Conservation (phyloP, 1,284 basidiomycete species). For the Schizophyllum commune region DNA sequence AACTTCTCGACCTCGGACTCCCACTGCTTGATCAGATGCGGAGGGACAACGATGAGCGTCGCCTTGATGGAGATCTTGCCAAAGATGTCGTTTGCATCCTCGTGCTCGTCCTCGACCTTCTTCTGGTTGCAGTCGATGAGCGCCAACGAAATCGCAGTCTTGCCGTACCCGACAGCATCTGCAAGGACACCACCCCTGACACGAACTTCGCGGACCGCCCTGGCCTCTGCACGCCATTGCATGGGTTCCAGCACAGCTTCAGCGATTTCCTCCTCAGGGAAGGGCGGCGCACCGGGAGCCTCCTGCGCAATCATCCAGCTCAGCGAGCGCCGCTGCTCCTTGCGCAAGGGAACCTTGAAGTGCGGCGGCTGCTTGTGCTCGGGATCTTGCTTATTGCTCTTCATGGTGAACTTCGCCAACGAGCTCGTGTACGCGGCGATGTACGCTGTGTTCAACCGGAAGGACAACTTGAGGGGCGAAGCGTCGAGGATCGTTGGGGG, state of each 20-base stretch:
- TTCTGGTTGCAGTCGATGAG: constrained; percentile 68
- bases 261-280: constrained; percentile 90
- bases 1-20: constrained; percentile 83
- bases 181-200: constrained; percentile 90
- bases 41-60: constrained; percentile 82
- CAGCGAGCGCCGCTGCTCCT: constrained; percentile 85
- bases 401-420: constrained; percentile 58
- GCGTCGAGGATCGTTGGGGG: constrained; percentile 45
- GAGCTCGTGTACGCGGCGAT: constrained; percentile 55
- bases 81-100: constrained; percentile 39
- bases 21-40: constrained; percentile 90
- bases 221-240: constrained; percentile 90
- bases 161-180: constrained; percentile 95
- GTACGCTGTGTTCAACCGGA: constrained; percentile 79
- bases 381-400: constrained; percentile 74
- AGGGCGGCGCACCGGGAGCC: constrained; percentile 54
- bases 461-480: constrained; percentile 32
- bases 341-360: constrained; percentile 70
- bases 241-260: constrained; percentile 82
- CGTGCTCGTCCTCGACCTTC: constrained; percentile 49
- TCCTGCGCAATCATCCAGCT: constrained; percentile 92
- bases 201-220: constrained; percentile 69
- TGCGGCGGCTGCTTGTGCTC: constrained; percentile 72
- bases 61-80: constrained; percentile 74
- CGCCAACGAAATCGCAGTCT: constrained; percentile 91